A percentile compares a stretch with the other conserved stretches of the same genome.
Conservation (phyloP, 345 rosid genomes). For the Cardamine resedifolia region DNA sequence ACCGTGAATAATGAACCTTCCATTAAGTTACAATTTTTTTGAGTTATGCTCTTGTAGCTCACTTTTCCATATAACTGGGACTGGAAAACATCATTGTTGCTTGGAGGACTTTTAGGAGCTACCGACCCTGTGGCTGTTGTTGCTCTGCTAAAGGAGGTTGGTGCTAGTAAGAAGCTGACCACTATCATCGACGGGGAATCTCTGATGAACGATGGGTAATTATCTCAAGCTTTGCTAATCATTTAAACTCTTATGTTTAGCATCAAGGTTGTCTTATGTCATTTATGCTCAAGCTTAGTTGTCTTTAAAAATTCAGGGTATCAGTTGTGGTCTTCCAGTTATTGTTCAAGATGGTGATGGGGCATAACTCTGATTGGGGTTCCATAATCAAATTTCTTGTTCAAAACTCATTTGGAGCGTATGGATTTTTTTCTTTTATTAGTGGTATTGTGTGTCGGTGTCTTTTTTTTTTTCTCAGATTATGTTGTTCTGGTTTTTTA, state of each 20-base stretch:
- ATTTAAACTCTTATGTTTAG: conserved; percentile 7
- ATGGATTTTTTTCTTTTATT: conserved; percentile 36
- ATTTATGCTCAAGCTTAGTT: background rate
- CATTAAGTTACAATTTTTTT: background rate
- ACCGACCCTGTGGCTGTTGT: conserved; percentile 99
- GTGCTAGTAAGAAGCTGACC: conserved; percentile 89
- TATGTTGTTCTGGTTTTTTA: conserved; percentile 41
- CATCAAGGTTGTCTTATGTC: background rate
- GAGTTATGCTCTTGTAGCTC: conserved; percentile 52
- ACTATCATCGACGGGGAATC: conserved; percentile 97
- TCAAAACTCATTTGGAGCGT: conserved; percentile 86
- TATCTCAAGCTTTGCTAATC: background rate
- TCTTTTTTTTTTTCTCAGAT: background rate
- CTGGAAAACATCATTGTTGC: conserved; percentile 88
- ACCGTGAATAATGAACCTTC: background rate
- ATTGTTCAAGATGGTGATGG: conserved; percentile 79
- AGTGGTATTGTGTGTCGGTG: background rate
- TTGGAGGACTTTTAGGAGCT: conserved; percentile 92
- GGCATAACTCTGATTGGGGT: conserved; percentile 53
- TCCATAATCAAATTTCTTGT: conserved; percentile 65
- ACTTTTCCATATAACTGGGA: conserved; percentile 84
- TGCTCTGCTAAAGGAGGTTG: conserved; percentile 84
- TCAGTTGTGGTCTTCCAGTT: conserved; percentile 92
- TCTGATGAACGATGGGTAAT: conserved; percentile 95
- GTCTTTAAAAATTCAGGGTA: conserved; percentile 51